Evolutionary conservation across 441 rosid species (phyloP), one percentile per base, ranked within the genome.

Genomic region (Capsella rubella): DNA sequence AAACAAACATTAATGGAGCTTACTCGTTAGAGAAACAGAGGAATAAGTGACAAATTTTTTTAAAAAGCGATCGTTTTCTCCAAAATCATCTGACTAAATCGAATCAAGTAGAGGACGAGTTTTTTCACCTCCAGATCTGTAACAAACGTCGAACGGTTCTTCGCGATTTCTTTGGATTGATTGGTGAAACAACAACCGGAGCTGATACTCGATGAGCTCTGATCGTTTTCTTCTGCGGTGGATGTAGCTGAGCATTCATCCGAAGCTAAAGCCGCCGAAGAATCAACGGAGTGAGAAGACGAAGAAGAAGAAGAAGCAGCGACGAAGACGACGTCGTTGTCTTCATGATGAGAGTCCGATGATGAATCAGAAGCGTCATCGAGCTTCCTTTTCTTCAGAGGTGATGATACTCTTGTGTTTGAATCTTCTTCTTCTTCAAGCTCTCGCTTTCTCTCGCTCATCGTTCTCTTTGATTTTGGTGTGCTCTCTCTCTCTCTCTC

Each of bases 121-220:
- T 18, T 42, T 56, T 14, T 75, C 68, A 87, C 93, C 92, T 85
- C 79, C 75, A 74, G 91, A 90, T 90, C 96, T 84, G 69, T 71
- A 25, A 2, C 64, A 40, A 40, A 62, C 40, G 59, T 50, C 61
- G 63, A 47, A 58, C 61, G 57, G 49, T 79, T 83, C 70, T 42
- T 83, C 69, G 76, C 72, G 66, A 75, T 61, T 64, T 60, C 78
- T 59, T 49, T 74, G 2, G 86, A 74, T 34, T 76, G 82, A 56
- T 62, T 78, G 79, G 73, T 74, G 63, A 76, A 81, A 85, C 69
- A 81, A 85, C 68, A 75, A 15, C 54, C 83, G 53, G 88, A 76
- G 68, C 37, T 28, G 68, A 75, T 21, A 52, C 70, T 76, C 37
- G 78, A 75, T 34, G 37, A 34, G 72, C 51, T 46, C 51, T 39